Percentiles rank a stretch among this genome's conserved stretches.
Evolutionary conservation across 1,139 yeast species (phyloP).

Genomic region (Sugiyamaella pinicola): DNA sequence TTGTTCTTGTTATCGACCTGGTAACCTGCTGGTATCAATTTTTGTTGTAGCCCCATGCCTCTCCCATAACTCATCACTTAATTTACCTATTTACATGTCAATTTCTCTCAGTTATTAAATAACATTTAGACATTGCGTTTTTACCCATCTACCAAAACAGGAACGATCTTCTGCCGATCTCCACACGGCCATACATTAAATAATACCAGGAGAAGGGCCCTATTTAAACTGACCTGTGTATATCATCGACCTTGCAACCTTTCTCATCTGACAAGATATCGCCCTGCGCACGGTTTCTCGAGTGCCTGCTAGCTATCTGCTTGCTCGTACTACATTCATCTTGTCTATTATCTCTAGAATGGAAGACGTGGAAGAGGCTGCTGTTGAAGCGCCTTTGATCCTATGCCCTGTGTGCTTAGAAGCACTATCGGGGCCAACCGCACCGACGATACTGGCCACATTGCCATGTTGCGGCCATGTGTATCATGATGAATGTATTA

Average conservation of each 20-base stretch:
- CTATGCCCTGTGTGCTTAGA: conserved; percentile 21
- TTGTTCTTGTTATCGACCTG: too few species aligned
- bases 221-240: too few species aligned
- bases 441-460: conserved; percentile 19
- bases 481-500: conserved; percentile 53
- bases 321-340: neutral
- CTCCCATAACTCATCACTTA: too few species aligned
- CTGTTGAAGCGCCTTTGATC: conserved; percentile 6
- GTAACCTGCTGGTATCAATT: too few species aligned
- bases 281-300: too few species aligned
- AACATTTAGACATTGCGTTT: neutral
- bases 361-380: conserved; percentile 5
- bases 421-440: conserved; percentile 11
- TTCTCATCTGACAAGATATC: too few species aligned
- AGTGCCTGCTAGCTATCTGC: neutral
- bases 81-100: too few species aligned
- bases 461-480: conserved; percentile 45
- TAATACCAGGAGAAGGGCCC: conserved; percentile 3
- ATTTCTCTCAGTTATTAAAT: neutral
- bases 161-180: conserved; percentile 8
- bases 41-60: too few species aligned
- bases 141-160: neutral
- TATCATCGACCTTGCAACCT: too few species aligned
- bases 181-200: conserved; percentile 7
- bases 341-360: neutral